Conservation (phyloP, 2,329 filamentous ascomycete species). For the Onygenales sp. region DNA sequence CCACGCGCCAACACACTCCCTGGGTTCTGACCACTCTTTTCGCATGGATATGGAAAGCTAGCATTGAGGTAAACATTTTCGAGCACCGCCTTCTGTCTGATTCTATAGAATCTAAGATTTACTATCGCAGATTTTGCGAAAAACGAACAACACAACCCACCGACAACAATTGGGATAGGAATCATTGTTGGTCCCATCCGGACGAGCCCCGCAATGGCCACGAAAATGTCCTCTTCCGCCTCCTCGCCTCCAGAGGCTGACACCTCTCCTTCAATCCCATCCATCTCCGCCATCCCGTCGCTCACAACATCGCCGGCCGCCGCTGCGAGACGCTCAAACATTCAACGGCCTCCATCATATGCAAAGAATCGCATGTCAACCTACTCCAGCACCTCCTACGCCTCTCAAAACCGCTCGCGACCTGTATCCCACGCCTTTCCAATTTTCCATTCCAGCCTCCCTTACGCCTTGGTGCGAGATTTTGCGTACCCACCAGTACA, state of each 20-base stretch:
- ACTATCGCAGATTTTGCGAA: neutral
- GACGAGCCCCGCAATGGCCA: constrained; percentile 16
- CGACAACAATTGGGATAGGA: neutral
- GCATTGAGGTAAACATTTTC: neutral
- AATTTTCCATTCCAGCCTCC: constrained; percentile 71
- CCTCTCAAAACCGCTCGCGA: constrained; percentile 54
- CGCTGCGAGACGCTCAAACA: constrained; percentile 46
- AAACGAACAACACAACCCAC: neutral
- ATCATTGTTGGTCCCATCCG: neutral
- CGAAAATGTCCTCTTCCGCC: constrained; percentile 28
- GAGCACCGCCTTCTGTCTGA: neutral
- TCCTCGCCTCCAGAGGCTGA: constrained; percentile 20
- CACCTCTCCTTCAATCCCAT: constrained; percentile 18
- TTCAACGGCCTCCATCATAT: constrained; percentile 63
- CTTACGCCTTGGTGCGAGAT: constrained; percentile 87
- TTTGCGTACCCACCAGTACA: constrained; percentile 82
- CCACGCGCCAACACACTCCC: neutral
- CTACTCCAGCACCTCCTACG: constrained; percentile 62
- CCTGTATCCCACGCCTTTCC: constrained; percentile 75
- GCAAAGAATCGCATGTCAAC: constrained; percentile 75
- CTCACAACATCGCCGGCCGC: constrained; percentile 40
- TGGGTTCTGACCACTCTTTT: neutral
- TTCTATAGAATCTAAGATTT: neutral
- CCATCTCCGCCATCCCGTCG: constrained; percentile 30
- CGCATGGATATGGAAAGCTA: constrained; percentile 1